Percentiles rank a stretch among this genome's conserved stretches.
Conservation (phyloP, 1,139 yeast genomes). For the Kurtzmaniella quercitrusa region DNA sequence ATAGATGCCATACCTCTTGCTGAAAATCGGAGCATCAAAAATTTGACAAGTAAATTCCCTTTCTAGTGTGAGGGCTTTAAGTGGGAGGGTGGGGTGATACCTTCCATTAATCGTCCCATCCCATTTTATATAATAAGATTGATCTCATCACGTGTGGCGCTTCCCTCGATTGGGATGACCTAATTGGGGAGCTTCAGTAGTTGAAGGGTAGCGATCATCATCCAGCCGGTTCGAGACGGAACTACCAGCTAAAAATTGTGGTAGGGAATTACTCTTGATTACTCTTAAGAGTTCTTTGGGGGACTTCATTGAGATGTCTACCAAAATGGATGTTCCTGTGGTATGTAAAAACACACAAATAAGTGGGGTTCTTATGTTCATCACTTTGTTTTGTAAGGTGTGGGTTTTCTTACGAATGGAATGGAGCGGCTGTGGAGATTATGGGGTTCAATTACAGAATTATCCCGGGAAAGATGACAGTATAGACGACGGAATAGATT, state of each 20-base stretch:
- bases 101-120: background rate
- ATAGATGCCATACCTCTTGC: constrained; percentile 2
- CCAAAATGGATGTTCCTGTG: background rate
- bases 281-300: background rate
- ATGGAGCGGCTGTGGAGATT: too few species aligned
- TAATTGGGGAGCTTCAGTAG: background rate
- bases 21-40: constrained; percentile 1
- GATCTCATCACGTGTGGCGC: background rate
- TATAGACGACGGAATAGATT: too few species aligned
- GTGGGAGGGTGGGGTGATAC: background rate
- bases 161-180: background rate
- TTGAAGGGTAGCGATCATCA: background rate
- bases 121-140: background rate
- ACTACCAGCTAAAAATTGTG: background rate
- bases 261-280: background rate
- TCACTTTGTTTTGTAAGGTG: too few species aligned
- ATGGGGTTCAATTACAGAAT: too few species aligned
- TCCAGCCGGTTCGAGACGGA: background rate
- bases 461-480: too few species aligned
- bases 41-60: too few species aligned
- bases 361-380: too few species aligned
- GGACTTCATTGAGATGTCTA: background rate
- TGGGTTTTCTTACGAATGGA: too few species aligned
- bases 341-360: too few species aligned
- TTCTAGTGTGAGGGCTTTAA: too few species aligned